Evolutionary conservation across 768 basidiomycete genomes (phyloP), one percentile per base, ranked within the genome.

Genomic region (Boletus coccyginus): DNA sequence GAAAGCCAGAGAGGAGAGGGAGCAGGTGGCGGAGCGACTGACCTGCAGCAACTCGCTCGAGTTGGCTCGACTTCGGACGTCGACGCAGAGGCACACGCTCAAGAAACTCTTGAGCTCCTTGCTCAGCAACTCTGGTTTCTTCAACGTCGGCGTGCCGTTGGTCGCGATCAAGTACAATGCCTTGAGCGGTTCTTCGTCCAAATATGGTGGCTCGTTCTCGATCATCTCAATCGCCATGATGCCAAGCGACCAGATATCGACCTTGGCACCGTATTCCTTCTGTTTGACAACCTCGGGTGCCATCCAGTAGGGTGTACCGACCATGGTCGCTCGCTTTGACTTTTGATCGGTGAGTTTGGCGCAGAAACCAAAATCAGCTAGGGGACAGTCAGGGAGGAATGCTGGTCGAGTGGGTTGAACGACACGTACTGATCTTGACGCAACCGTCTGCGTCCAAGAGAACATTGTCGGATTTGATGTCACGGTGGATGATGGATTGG

Each of bases 171-270:
- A 75, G 72, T 98, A 97, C 45, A 98, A 74, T 19, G 95, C 94
- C 76, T 95, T 92, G 57, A 96, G 77, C 0, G 94, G 94, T 65
- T 98, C 94, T 69, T 98, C 94, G 62, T 96, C 93, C 40, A 98
- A 78, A 70, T 97, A 96, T 7, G 94, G 94, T 3, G 94, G 94
- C 73, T 97, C 94, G 66, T 93, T 94, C 73, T 98, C 94, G 60
- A 98, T 95, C 95, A 98, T 98, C 79, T 98, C 93, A 58, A 98
- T 98, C 6, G 94, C 94, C 94, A 97, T 95, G 74, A 98, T 97
- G 6, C 94, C 94, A 10, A 97, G 81, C 13, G 92, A 94, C 94
- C 94, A 97, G 49, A 97, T 93, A 65, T 96, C 94, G 21, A 96
- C 94, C 72, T 96, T 96, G 27, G 93, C 92, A 45, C 94, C 94